Evolutionary conservation across 345 rosid genomes (phyloP), one percentile per base, ranked within the genome.

Genomic region (Durio zibethinus): DNA sequence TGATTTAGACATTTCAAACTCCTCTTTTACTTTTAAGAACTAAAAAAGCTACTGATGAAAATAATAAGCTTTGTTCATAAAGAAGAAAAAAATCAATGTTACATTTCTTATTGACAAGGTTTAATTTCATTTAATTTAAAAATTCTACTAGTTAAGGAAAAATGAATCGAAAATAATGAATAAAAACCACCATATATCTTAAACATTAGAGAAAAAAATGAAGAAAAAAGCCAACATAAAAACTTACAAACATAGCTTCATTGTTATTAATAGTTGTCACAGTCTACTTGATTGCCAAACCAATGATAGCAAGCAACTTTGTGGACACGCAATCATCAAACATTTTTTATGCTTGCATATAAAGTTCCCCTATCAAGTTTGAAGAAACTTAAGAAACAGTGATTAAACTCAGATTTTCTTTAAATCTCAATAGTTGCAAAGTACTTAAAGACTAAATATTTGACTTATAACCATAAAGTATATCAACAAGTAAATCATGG

Each of bases 381-480:
- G 18, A 80, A 53, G 71, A 64, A 56, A 77, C 75, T 45, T 65
- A 68, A 23, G 78, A 78, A 36, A 74, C 15, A 52, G 33, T 4
- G 12, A 66, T 72, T 50, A 56, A 77, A 48, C 25, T 29, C 16
- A 27, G 69, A 43, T 69, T 62, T 72, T 50, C 16, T 48, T 54
- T 18, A 78, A 74, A 63, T 53, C 29, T 23, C 27, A 31, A 35
- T 6, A 52, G 56, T 11, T 29, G 74, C 36, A 80, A 63, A 42
- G 63, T 81, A 93, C 99, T 98, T 82, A 96, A 86, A 60, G 98
- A 96, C 99, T 98, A 96, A 72, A 96, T 93, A 84, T 96, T 98
- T 47, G 99, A 96, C 88, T 93, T 96, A 79, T 97, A 90, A 75
- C 99, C 99, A 65, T 96, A 93, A 38, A 97, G 97, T 82, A 96